Evolutionary conservation across 495 filamentous ascomycete species (phyloP).

Genomic region (Pyrenula massariospora): DNA sequence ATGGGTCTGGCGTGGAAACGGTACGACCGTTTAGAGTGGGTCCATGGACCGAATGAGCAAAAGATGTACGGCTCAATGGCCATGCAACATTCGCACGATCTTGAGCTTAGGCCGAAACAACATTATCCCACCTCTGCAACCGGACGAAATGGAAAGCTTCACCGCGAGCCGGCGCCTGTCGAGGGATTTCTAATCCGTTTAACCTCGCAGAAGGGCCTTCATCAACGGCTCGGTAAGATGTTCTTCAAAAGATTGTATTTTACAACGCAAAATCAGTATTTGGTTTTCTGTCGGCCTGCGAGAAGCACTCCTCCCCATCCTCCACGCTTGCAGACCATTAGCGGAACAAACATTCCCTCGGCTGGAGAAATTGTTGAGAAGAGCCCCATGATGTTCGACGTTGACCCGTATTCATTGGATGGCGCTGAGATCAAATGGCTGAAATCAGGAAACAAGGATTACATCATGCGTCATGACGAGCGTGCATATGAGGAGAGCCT

Average conservation of each 20-base stretch:
- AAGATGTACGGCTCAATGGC: slow-evolving; percentile 67
- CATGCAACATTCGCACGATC: slow-evolving; percentile 63
- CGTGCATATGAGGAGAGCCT: slow-evolving; percentile 51
- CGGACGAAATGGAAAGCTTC: slow-evolving; percentile 19
- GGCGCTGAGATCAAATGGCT: slow-evolving; percentile 50
- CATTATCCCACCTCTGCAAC: slow-evolving; percentile 52
- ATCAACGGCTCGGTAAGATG: slow-evolving; percentile 49
- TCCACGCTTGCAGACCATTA: slow-evolving; percentile 34
- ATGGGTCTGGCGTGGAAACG: slow-evolving; percentile 69
- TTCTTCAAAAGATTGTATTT: slow-evolving; percentile 65
- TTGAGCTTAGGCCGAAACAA: slow-evolving; percentile 58
- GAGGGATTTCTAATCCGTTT: slow-evolving; percentile 65
- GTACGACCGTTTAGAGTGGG: slow-evolving; percentile 67
- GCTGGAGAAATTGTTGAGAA: slow-evolving; percentile 43
- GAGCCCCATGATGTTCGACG: slow-evolving; percentile 49
- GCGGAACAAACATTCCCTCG: slow-evolving; percentile 37
- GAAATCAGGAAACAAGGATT: slow-evolving; percentile 25
- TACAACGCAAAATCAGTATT: slow-evolving; percentile 53
- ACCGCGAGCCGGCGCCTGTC: slow-evolving; percentile 50
- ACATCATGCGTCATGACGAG: slow-evolving; percentile 38
- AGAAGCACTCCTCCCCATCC: slow-evolving; percentile 54
- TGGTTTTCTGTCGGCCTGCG: slow-evolving; percentile 57
- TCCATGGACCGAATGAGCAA: slow-evolving; percentile 56
- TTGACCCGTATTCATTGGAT: slow-evolving; percentile 50
- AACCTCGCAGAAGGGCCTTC: slow-evolving; percentile 51